phyloP scores from a whole-genome alignment of 2,329 filamentous ascomycete species.

The Zymoseptoria tritici region DNA sequence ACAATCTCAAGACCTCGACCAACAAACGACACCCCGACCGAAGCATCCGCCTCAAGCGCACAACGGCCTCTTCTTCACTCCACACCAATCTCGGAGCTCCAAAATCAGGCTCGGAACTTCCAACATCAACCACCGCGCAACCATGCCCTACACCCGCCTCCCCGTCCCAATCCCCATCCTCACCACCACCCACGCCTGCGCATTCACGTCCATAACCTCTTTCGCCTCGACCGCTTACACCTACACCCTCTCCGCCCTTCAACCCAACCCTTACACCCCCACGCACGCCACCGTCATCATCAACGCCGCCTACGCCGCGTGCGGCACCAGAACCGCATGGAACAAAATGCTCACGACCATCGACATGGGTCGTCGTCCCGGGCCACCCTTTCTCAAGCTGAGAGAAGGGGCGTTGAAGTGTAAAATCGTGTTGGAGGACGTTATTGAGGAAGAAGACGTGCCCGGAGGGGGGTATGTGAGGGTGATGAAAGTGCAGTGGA shows the following conservation, averaged over 20 bases:
- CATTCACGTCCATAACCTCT: background rate
- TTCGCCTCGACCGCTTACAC: background rate
- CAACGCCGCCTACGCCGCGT: background rate
- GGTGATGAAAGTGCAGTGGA: background rate
- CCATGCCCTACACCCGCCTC: too few species aligned
- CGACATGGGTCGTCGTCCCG: too few species aligned
- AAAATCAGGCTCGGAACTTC: too few species aligned
- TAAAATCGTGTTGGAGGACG: background rate
- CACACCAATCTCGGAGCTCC: too few species aligned
- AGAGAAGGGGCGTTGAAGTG: background rate
- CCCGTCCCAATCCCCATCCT: too few species aligned
- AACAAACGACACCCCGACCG: too few species aligned
- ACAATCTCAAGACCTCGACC: too few species aligned
- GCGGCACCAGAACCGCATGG: background rate
- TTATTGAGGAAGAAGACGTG: background rate
- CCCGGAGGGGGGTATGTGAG: background rate
- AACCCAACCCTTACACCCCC: background rate
- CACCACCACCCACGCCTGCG: background rate
- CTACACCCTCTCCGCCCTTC: background rate
- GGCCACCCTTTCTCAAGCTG: background rate
- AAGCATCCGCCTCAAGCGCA: too few species aligned
- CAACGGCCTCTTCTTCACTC: too few species aligned
- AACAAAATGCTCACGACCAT: background rate
- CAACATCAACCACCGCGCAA: too few species aligned
- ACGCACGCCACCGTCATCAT: background rate